Evolutionary conservation across 202 grass and related monocot species (phyloP).

Genomic region (Setaria italica): DNA sequence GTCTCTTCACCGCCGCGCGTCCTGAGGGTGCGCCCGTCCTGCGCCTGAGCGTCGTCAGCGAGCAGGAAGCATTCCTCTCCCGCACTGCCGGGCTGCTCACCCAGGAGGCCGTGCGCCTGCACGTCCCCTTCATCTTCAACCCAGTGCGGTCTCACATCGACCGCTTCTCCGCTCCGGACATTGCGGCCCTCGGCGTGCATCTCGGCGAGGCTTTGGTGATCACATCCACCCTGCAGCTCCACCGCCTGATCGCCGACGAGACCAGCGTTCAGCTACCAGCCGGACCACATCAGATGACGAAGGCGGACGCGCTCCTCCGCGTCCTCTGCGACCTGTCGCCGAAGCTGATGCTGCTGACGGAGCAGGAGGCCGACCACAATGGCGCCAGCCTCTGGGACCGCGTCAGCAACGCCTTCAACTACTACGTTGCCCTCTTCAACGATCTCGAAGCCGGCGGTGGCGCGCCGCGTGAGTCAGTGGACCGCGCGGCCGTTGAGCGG

Average conservation of each 20-base stretch:
- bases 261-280: neutral
- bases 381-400: conserved; percentile 29
- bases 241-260: conserved; percentile 52
- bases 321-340: conserved; percentile 40
- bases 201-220: conserved; percentile 55
- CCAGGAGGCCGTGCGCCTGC: conserved; percentile 54
- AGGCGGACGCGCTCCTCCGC: conserved; percentile 48
- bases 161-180: neutral
- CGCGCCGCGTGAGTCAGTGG: neutral
- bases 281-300: neutral
- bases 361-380: conserved; percentile 78
- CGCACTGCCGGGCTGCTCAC: conserved; percentile 26
- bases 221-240: conserved; percentile 62
- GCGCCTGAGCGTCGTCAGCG: conserved; percentile 49
- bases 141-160: conserved; percentile 47
- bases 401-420: conserved; percentile 54
- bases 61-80: conserved; percentile 39
- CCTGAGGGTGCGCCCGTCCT: conserved; percentile 39
- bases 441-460: conserved; percentile 46
- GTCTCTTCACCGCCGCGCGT: conserved; percentile 47
- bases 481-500: conserved; percentile 54
- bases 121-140: conserved; percentile 59
- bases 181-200: conserved; percentile 46
- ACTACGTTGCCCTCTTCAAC: conserved; percentile 59
- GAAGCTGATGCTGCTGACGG: conserved; percentile 64